These are phyloP conservation scores for Monilinia vaccinii-corymbosi DNA, from an alignment of 2,329 filamentous ascomycete species.

Conservation along the genomic window DNA sequence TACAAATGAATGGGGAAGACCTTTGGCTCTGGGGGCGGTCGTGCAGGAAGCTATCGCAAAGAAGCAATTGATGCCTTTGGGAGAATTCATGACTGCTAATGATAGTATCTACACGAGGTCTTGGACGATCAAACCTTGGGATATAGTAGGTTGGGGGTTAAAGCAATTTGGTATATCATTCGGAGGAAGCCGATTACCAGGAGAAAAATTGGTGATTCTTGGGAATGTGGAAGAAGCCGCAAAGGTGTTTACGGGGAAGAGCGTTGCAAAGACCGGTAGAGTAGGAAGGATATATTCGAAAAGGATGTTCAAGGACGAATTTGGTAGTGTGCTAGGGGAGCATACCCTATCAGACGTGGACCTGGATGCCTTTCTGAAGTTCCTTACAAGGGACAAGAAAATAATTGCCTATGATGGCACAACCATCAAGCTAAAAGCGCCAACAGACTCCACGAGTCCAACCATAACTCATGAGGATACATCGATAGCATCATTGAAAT, in stretches of 20 bases:
- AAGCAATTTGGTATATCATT: conserved; percentile 54
- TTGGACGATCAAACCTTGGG: conserved; percentile 55
- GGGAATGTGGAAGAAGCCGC: conserved; percentile 52
- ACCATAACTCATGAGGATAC: conserved; percentile 68
- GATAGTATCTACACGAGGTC: conserved; percentile 74
- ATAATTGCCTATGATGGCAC: conserved; percentile 51
- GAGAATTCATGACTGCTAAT: conserved; percentile 55
- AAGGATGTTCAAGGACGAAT: conserved; percentile 51
- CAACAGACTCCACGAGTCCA: conserved; percentile 33
- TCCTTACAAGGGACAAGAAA: conserved; percentile 58
- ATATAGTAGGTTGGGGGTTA: conserved; percentile 66
- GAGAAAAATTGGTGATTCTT: conserved; percentile 57
- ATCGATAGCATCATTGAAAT: conserved; percentile 75
- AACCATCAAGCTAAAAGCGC: conserved; percentile 64
- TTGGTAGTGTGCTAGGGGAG: conserved; percentile 43
- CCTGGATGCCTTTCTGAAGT: conserved; percentile 60
- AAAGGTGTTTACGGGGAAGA: conserved; percentile 42
- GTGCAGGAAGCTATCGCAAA: conserved; percentile 63
- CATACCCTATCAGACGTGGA: conserved; percentile 52
- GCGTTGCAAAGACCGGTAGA: conserved; percentile 36
- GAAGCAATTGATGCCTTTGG: conserved; percentile 60
- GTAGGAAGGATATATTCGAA: conserved; percentile 62
- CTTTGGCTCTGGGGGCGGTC: conserved; percentile 70
- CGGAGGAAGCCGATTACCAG: conserved; percentile 47
- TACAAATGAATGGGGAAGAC: conserved; percentile 68